A percentile compares a stretch with the other conserved stretches of the same genome.
phyloP scores from a whole-genome alignment of 805 yeast genomes.

The Barnettozyma siamensis region DNA sequence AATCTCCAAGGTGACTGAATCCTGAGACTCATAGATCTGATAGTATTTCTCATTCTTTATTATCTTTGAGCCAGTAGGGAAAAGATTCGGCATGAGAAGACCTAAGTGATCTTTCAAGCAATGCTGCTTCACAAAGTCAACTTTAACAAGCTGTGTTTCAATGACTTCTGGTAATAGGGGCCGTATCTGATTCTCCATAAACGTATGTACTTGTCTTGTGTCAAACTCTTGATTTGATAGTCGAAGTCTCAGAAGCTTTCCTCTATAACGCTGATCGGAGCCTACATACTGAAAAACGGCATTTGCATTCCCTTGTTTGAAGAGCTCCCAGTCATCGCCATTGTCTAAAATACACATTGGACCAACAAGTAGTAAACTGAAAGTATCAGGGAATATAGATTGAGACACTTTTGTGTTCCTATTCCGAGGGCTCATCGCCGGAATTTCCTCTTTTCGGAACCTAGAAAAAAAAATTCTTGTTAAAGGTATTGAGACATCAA shows the following conservation, averaged over 20 bases:
- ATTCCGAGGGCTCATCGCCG: slow-evolving; percentile 15
- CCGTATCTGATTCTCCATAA: slow-evolving; percentile 4
- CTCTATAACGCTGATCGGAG: slow-evolving; percentile 25
- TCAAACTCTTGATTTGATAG: slow-evolving; percentile 18
- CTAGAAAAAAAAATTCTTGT: slow-evolving; percentile 3
- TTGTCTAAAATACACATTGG: too few relatives aligned
- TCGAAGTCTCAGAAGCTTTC: slow-evolving; percentile 28
- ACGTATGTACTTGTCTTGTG: slow-evolving; percentile 14
- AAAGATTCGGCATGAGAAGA: slow-evolving; percentile 36
- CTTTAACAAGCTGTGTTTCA: slow-evolving; percentile 15
- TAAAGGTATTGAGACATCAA: neutral
- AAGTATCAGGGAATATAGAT: too few relatives aligned
- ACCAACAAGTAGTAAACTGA: too few relatives aligned
- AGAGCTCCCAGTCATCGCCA: slow-evolving; percentile 34
- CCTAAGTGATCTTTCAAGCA: slow-evolving; percentile 36
- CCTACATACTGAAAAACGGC: slow-evolving; percentile 38
- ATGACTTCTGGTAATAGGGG: slow-evolving; percentile 28
- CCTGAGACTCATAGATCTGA: slow-evolving; percentile 24
- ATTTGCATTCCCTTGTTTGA: slow-evolving; percentile 47
- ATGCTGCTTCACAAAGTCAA: slow-evolving; percentile 6
- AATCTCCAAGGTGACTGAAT: slow-evolving; percentile 35
- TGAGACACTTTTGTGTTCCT: too few relatives aligned
- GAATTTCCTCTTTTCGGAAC: slow-evolving; percentile 9
- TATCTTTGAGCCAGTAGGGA: slow-evolving; percentile 29
- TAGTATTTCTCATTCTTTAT: slow-evolving; percentile 32